Evolutionary conservation across 202 grass and related monocot genomes (phyloP).

Genomic region (Dendrocalamus latiflorus): DNA sequence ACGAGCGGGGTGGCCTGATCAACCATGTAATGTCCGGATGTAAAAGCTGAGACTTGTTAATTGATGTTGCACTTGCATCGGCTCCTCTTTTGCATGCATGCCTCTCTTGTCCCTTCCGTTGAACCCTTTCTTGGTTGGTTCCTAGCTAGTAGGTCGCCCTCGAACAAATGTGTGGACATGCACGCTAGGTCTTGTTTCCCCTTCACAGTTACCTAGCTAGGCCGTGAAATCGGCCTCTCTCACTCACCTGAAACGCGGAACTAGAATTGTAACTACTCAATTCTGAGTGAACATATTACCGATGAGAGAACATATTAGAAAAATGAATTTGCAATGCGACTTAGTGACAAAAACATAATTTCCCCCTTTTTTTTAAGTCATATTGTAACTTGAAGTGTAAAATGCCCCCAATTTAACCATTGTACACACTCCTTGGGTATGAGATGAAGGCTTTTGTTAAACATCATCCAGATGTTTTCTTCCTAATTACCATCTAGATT

Average conservation of each 20-base stretch:
- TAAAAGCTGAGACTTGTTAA: neutral
- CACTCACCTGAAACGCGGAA: no score
- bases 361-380: neutral
- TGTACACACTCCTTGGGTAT: neutral
- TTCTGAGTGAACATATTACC: no score
- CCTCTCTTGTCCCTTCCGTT: constrained; percentile 22
- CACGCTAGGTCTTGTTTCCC: constrained; percentile 18
- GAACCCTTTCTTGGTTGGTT: constrained; percentile 35
- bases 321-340: neutral
- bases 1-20: neutral
- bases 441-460: no score
- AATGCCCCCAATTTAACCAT: neutral
- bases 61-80: neutral
- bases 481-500: no score
- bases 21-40: constrained; percentile 35
- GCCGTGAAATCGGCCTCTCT: no score
- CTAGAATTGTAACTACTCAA: no score
- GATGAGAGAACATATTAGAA: neutral
- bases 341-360: neutral
- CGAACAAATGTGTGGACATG: neutral
- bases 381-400: neutral
- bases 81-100: neutral
- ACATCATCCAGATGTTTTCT: no score
- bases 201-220: no score
- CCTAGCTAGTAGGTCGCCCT: neutral